These are phyloP conservation scores for Pseudonitzschia pungens DNA, from an alignment of 108 stramenopile species.

Conservation along the genomic window DNA sequence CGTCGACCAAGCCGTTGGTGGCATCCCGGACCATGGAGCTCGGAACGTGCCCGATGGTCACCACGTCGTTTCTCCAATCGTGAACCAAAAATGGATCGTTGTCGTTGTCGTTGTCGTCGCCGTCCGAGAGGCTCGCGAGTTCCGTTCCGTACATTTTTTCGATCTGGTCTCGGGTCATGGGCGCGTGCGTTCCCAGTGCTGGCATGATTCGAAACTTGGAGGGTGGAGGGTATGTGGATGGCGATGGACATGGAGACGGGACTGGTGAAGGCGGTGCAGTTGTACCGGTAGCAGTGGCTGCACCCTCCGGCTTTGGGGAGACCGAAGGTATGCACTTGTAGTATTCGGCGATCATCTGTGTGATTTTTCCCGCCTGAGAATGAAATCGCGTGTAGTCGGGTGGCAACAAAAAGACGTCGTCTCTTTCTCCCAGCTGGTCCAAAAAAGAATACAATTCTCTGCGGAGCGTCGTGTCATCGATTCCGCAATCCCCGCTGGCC, in stretches of 20 bases:
- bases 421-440: conserved; percentile 49
- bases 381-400: conserved; percentile 93
- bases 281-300: background rate
- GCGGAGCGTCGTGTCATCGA: conserved; percentile 45
- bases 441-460: conserved; percentile 49
- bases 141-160: conserved; percentile 80
- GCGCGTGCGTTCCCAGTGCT: conserved; percentile 91
- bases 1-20: conserved; percentile 49
- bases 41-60: conserved; percentile 90
- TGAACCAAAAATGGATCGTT: conserved; percentile 82
- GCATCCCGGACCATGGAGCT: conserved; percentile 69
- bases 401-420: conserved; percentile 80
- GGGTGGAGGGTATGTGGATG: background rate
- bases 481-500: conserved; percentile 45
- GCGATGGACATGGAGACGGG: background rate
- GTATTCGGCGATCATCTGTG: conserved; percentile 78
- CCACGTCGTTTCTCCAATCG: conserved; percentile 94
- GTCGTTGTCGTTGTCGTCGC: conserved; percentile 27
- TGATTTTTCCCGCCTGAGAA: conserved; percentile 86
- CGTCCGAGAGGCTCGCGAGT: conserved; percentile 8
- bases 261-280: background rate
- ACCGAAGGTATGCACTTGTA: conserved; percentile 59
- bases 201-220: conserved; percentile 81
- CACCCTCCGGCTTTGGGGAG: background rate
- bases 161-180: conserved; percentile 86